Conservation (phyloP, 768 basidiomycete genomes). For the Russula dissimulans region DNA sequence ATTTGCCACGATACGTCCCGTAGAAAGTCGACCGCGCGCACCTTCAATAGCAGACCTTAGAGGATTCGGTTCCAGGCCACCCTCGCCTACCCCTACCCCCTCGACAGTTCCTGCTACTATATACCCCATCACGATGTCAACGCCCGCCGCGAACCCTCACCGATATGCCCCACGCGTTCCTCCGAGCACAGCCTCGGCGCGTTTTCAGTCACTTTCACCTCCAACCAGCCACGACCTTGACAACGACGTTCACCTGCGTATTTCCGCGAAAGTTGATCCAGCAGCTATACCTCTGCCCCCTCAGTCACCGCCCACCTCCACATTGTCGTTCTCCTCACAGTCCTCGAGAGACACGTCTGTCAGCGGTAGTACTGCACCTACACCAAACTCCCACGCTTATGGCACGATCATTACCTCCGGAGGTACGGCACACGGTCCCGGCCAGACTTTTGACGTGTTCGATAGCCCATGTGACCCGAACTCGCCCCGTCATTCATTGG, state of each 20-base stretch:
- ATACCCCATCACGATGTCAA: conserved; percentile 50
- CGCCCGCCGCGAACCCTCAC: conserved; percentile 50
- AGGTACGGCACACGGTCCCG: background rate
- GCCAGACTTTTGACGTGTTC: background rate
- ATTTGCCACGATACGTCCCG: conserved; percentile 15
- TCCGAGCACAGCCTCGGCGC: conserved; percentile 13
- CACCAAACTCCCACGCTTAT: conserved; percentile 36
- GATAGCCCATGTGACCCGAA: conserved; percentile 1
- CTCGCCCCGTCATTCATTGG: background rate
- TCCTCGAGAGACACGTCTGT: conserved; percentile 34
- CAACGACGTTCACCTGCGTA: conserved; percentile 27
- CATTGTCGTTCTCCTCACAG: conserved; percentile 66
- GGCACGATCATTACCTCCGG: background rate
- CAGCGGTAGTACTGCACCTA: conserved; percentile 32
- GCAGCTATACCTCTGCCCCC: conserved; percentile 51
- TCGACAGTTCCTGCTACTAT: background rate
- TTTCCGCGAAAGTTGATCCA: conserved; percentile 41
- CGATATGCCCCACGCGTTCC: conserved; percentile 25
- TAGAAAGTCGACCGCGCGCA: conserved; percentile 21
- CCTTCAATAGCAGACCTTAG: conserved; percentile 27
- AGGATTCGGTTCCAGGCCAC: conserved; percentile 19
- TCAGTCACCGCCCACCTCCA: conserved; percentile 62
- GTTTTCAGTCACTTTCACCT: conserved; percentile 19
- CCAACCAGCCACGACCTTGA: conserved; percentile 22
- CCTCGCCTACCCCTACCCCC: conserved; percentile 10